A percentile compares a stretch with the other conserved stretches of the same genome.
These are phyloP conservation scores for Poronia punctata DNA, from an alignment of 495 filamentous ascomycete species.

Conservation along the genomic window DNA sequence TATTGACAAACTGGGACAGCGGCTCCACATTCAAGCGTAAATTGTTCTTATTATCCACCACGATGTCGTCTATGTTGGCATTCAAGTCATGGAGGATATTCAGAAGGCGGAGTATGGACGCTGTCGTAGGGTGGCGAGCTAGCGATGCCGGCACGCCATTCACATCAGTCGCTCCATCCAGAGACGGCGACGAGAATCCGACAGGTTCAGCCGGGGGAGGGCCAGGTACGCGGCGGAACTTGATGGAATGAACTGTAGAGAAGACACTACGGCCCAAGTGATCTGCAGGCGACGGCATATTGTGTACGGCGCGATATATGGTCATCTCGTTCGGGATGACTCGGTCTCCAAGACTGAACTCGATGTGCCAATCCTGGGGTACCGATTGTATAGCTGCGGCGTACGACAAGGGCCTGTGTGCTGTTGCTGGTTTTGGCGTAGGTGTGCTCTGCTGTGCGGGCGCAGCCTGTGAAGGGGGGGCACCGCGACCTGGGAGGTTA, in stretches of 20 bases:
- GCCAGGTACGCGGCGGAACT: slow-evolving; percentile 78
- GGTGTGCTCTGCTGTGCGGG: slow-evolving; percentile 41
- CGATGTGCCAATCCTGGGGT: slow-evolving; percentile 97
- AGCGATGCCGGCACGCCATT: slow-evolving; percentile 71
- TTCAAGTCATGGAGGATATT: slow-evolving; percentile 92
- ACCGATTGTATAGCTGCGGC: slow-evolving; percentile 69
- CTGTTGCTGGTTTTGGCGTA: slow-evolving; percentile 27
- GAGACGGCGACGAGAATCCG: slow-evolving; percentile 47
- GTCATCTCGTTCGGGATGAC: slow-evolving; percentile 86
- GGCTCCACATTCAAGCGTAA: slow-evolving; percentile 70
- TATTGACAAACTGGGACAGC: slow-evolving; percentile 94
- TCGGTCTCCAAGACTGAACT: slow-evolving; percentile 84
- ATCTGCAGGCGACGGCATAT: slow-evolving; percentile 60
- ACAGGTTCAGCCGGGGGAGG: slow-evolving; percentile 78
- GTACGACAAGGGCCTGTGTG: slow-evolving; percentile 61
- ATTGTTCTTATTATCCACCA: slow-evolving; percentile 74
- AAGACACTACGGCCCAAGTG: slow-evolving; percentile 69
- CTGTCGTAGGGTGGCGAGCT: slow-evolving; percentile 71
- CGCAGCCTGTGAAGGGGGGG: slow-evolving; percentile 35
- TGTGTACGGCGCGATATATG: slow-evolving; percentile 90
- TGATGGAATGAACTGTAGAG: slow-evolving; percentile 84
- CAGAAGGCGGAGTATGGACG: slow-evolving; percentile 80
- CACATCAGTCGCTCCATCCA: slow-evolving; percentile 32
- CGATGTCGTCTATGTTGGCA: slow-evolving; percentile 89
- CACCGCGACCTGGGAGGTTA: slow-evolving; percentile 34